Conservation (phyloP, 2,329 filamentous ascomycete species). For the Aspergillus pseudotamarii region DNA sequence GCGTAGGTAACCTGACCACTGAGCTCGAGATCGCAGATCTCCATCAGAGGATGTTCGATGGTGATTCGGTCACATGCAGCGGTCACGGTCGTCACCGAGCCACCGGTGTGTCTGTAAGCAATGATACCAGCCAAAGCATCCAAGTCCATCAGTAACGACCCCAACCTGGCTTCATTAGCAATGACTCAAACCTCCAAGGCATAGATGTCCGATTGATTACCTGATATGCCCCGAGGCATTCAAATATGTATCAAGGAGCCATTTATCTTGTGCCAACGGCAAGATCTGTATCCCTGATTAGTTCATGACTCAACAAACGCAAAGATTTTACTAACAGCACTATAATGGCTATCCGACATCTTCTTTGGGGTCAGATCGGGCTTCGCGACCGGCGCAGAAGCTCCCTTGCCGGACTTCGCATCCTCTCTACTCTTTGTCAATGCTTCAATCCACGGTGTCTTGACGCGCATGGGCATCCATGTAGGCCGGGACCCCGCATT, state of each 20-base stretch:
- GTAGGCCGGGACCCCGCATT: constrained; percentile 34
- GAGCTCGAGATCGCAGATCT: constrained; percentile 77
- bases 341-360: constrained; percentile 73
- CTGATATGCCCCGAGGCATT: constrained; percentile 75
- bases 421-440: constrained; percentile 56
- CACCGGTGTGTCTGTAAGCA: constrained; percentile 72
- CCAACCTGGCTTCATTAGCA: constrained; percentile 52
- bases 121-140: constrained; percentile 77
- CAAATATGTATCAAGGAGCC: constrained; percentile 76
- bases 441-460: constrained; percentile 71
- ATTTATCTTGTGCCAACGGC: constrained; percentile 72
- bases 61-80: constrained; percentile 66
- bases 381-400: constrained; percentile 38
- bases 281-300: constrained; percentile 53
- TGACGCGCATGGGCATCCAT: constrained; percentile 60
- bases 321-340: constrained; percentile 54
- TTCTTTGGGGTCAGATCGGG: constrained; percentile 65
- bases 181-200: not conserved
- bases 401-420: constrained; percentile 29
- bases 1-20: constrained; percentile 71
- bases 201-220: constrained; percentile 34
- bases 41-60: constrained; percentile 71
- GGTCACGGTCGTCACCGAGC: constrained; percentile 65
- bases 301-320: constrained; percentile 19
- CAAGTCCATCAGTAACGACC: constrained; percentile 77